Percentiles rank a stretch among this genome's conserved stretches.
Evolutionary conservation across 2,329 filamentous ascomycete species (phyloP).

Genomic region (Hypoxylon sp.): DNA sequence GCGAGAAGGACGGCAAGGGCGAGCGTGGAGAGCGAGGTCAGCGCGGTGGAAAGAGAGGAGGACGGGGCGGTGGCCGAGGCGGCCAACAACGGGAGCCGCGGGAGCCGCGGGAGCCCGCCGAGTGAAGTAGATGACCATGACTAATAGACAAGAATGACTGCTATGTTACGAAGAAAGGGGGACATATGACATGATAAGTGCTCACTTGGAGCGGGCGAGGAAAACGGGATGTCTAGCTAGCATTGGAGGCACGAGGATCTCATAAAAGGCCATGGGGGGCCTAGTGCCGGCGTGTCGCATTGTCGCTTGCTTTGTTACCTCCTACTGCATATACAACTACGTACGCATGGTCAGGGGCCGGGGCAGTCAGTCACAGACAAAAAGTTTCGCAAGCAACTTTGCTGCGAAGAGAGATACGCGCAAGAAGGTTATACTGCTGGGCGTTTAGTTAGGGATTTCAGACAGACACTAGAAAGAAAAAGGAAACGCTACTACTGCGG

Average conservation of each 20-base stretch:
- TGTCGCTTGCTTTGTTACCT: background rate
- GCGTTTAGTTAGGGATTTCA: constrained; percentile 16
- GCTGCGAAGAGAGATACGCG: constrained; percentile 8
- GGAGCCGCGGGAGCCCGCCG: constrained; percentile 49
- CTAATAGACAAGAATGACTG: constrained; percentile 10
- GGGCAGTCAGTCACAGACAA: background rate
- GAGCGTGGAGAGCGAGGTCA: constrained; percentile 62
- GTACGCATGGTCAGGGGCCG: background rate
- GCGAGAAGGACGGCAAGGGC: constrained; percentile 58
- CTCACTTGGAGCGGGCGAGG: background rate
- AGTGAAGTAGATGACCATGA: constrained; percentile 34
- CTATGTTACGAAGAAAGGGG: constrained; percentile 11
- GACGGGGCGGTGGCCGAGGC: constrained; percentile 64
- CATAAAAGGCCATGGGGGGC: constrained; percentile 2
- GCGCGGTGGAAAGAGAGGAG: constrained; percentile 59
- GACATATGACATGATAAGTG: background rate
- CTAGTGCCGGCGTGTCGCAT: constrained; percentile 9
- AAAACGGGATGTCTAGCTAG: background rate
- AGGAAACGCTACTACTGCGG: constrained; percentile 20
- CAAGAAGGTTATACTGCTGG: constrained; percentile 15
- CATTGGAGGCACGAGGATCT: background rate
- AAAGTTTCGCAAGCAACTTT: constrained; percentile 16
- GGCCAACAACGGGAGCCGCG: constrained; percentile 65
- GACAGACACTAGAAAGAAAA: constrained; percentile 1
- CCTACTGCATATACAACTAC: constrained; percentile 8